Base-by-base conservation (phyloP, 202 grass and related monocot genomes). In the Setaria viridis region DNA sequence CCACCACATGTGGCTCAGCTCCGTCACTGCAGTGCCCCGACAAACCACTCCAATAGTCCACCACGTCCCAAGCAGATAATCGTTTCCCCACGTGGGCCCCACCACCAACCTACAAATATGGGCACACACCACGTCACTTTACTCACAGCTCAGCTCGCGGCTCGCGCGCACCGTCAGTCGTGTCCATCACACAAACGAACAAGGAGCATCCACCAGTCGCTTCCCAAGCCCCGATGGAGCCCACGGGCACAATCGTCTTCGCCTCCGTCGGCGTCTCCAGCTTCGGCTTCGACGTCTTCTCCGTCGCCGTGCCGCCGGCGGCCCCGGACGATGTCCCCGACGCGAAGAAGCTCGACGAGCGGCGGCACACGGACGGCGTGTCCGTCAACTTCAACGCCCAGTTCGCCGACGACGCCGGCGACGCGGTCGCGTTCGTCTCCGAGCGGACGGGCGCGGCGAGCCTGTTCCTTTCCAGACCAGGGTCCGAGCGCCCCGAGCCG, bases 201-300 rank as follows among this genome's bases (percentile, higher is more conserved):
- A 33, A 41, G 39, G 4, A 33, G 1, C 62, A 7, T 1, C 9
- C 9, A 62, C 16, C 16, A 65, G 39, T 25, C 60, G n/a, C 50
- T 11, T 9, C 43, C 12, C 62, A 1, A 87, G 0, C 17, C 57
- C 14, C 80, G 4, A 98, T 98, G 95, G 95, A 92, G 47, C 93
- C 91, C 19, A 56, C 89, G 84, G 93, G 95, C 77, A 95, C 89
- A 15, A 39, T 95, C 78, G 81, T 90, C 14, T 95, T 98, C 88
- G 6, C 78, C 47, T 85, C 90, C 80, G 81, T 92, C 84, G 89
- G 95, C 81, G 74, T 95, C 47, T 72, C 84, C 25, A 19, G 81
- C 80, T 98, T 91, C 86, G 95, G 93, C 84, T 98, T 98, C 91
- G 95, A 95, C 75, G 90, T 98, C 80, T 98, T 95, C 91, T 98